Percentiles rank a stretch among this genome's conserved stretches.
These are phyloP conservation scores for Borealophlyctis nickersoniae DNA, from an alignment of 192 early-diverging fungal species.

Conservation along the genomic window DNA sequence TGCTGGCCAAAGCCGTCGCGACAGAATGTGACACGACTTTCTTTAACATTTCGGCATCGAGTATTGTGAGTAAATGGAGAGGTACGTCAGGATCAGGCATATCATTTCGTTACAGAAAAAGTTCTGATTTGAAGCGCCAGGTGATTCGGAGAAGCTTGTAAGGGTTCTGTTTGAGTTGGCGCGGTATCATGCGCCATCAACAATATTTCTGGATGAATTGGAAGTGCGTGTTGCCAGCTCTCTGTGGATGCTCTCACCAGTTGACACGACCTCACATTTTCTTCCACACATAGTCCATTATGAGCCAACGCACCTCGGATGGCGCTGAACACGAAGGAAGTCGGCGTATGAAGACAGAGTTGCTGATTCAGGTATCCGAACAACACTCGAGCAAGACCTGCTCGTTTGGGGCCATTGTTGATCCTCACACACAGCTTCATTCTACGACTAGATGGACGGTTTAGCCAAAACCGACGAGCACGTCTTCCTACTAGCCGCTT, in stretches of 20 bases:
- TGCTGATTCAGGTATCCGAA: slow-evolving; percentile 44
- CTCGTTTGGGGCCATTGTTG: not conserved
- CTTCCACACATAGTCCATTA: slow-evolving; percentile 48
- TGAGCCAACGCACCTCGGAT: slow-evolving; percentile 49
- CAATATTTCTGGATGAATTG: slow-evolving; percentile 59
- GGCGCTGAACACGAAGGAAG: slow-evolving; percentile 55
- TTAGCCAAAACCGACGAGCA: slow-evolving; percentile 42
- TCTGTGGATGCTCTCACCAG: too few species aligned
- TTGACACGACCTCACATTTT: too few species aligned
- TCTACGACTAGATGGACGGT: slow-evolving; percentile 43
- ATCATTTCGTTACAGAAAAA: not conserved
- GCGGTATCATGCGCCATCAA: slow-evolving; percentile 51
- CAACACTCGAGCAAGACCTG: too few species aligned
- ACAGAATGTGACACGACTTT: slow-evolving; percentile 61
- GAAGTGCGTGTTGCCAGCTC: slow-evolving; percentile 30
- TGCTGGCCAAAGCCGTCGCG: slow-evolving; percentile 58
- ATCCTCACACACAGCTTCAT: not conserved
- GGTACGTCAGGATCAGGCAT: slow-evolving; percentile 16
- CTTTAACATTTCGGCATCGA: slow-evolving; percentile 54
- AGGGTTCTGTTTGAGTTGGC: slow-evolving; percentile 56
- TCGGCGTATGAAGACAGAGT: slow-evolving; percentile 60
- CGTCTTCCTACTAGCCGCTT: slow-evolving; percentile 53
- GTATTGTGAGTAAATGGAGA: slow-evolving; percentile 58
- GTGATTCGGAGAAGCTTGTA: slow-evolving; percentile 55
- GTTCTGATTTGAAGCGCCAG: slow-evolving; percentile 4